Conservation (phyloP, 2,329 filamentous ascomycete species). For the Claviceps arundinis region DNA sequence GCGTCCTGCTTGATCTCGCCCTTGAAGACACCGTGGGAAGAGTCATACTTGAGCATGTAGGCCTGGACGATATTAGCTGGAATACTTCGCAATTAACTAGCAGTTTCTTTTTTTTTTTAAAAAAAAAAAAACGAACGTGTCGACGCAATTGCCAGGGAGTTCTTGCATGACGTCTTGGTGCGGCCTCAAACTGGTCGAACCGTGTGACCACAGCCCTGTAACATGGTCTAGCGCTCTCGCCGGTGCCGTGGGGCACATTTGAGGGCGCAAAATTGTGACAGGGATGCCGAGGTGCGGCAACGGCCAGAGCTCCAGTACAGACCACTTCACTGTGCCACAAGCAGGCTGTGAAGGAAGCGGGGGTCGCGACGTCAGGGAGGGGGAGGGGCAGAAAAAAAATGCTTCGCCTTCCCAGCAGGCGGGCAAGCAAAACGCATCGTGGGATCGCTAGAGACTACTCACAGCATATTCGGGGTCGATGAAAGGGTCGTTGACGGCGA, state of each 20-base stretch:
- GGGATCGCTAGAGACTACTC: slow-evolving; percentile 32
- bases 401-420: not conserved
- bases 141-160: not conserved
- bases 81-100: not conserved
- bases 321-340: not conserved
- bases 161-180: not conserved
- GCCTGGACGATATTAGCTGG: slow-evolving; percentile 39
- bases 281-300: not conserved
- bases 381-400: slow-evolving; percentile 7
- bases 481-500: slow-evolving; percentile 99
- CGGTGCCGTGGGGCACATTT: not conserved
- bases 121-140: not conserved
- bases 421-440: not conserved
- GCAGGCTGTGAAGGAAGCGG: slow-evolving; percentile 7
- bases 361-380: slow-evolving; percentile 5
- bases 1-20: slow-evolving; percentile 63
- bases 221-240: not conserved
- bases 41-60: slow-evolving; percentile 99
- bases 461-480: slow-evolving; percentile 96
- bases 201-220: not conserved
- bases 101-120: not conserved
- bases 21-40: slow-evolving; percentile 93
- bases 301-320: not conserved
- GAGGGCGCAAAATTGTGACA: not conserved
- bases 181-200: not conserved